A percentile compares a stretch with the other conserved stretches of the same genome.
phyloP scores from a whole-genome alignment of 441 rosid genomes.

The Brassica hybrid region DNA sequence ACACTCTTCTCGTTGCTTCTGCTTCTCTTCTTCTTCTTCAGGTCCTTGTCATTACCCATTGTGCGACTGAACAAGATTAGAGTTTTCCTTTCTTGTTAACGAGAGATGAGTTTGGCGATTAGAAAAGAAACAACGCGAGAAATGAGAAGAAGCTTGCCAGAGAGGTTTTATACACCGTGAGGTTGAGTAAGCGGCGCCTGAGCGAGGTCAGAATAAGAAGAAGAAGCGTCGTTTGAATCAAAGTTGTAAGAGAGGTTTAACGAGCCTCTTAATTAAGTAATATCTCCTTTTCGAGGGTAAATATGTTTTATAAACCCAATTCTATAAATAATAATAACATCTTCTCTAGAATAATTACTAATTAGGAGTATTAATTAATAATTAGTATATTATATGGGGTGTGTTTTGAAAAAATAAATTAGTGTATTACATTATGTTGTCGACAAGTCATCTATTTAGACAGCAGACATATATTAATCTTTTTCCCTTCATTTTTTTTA shows the following conservation, averaged over 20 bases:
- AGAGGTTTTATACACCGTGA: neutral
- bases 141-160: neutral
- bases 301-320: neutral
- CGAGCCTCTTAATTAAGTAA: neutral
- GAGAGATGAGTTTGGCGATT: slow-evolving; percentile 1
- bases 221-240: neutral
- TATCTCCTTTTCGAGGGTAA: neutral
- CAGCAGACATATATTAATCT: too few species aligned
- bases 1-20: slow-evolving; percentile 9
- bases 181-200: slow-evolving; percentile 28
- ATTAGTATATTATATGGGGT: too few species aligned
- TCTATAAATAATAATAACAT: slow-evolving; percentile 13
- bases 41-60: slow-evolving; percentile 26
- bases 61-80: slow-evolving; percentile 1
- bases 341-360: neutral
- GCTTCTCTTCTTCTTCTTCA: slow-evolving; percentile 34
- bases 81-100: slow-evolving; percentile 2
- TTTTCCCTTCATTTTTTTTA: too few species aligned
- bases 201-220: slow-evolving; percentile 11
- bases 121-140: neutral
- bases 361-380: too few species aligned
- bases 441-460: too few species aligned
- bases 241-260: slow-evolving; percentile 15
- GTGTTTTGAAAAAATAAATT: too few species aligned
- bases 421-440: too few species aligned